These are phyloP conservation scores for Colletotrichum orbiculare DNA, from an alignment of 2,329 filamentous ascomycete genomes.

Conservation along the genomic window DNA sequence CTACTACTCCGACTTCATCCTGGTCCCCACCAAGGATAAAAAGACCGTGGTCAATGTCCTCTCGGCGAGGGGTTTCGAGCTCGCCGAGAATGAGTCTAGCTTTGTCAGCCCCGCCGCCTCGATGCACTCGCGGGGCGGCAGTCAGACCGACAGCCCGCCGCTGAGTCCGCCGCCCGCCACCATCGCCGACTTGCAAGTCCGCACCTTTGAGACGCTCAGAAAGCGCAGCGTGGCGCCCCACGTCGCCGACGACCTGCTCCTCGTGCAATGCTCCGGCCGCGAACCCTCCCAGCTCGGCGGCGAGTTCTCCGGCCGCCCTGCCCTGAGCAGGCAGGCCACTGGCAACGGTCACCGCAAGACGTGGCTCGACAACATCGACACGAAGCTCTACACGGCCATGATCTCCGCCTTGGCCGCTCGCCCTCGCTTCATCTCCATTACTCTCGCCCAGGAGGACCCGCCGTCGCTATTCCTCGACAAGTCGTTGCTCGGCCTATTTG, in stretches of 20 bases:
- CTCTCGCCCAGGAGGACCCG: slow-evolving; percentile 77
- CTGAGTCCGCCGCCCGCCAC: slow-evolving; percentile 82
- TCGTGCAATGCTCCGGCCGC: slow-evolving; percentile 84
- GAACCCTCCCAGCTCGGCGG: slow-evolving; percentile 55
- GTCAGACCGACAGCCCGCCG: slow-evolving; percentile 61
- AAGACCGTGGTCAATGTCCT: slow-evolving; percentile 81
- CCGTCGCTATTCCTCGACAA: slow-evolving; percentile 80
- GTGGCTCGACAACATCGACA: slow-evolving; percentile 71
- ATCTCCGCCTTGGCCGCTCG: slow-evolving; percentile 70
- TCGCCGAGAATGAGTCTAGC: slow-evolving; percentile 76
- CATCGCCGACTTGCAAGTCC: slow-evolving; percentile 80
- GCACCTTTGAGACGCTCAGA: slow-evolving; percentile 87
- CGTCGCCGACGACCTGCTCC: slow-evolving; percentile 74
- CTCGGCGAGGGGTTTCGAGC: slow-evolving; percentile 83
- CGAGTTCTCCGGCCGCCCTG: slow-evolving; percentile 49
- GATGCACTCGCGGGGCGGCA: slow-evolving; percentile 45
- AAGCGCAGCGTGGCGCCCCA: slow-evolving; percentile 79
- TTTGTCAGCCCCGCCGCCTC: slow-evolving; percentile 69
- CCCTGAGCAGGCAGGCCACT: slow-evolving; percentile 50
- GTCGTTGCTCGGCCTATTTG: slow-evolving; percentile 71
- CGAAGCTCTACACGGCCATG: slow-evolving; percentile 71
- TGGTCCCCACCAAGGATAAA: slow-evolving; percentile 82
- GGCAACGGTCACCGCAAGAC: slow-evolving; percentile 49
- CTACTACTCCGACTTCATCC: slow-evolving; percentile 97
- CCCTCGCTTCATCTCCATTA: slow-evolving; percentile 79